Evolutionary conservation across 1,284 basidiomycete genomes (phyloP).

Genomic region (Rhodotorula sp.): DNA sequence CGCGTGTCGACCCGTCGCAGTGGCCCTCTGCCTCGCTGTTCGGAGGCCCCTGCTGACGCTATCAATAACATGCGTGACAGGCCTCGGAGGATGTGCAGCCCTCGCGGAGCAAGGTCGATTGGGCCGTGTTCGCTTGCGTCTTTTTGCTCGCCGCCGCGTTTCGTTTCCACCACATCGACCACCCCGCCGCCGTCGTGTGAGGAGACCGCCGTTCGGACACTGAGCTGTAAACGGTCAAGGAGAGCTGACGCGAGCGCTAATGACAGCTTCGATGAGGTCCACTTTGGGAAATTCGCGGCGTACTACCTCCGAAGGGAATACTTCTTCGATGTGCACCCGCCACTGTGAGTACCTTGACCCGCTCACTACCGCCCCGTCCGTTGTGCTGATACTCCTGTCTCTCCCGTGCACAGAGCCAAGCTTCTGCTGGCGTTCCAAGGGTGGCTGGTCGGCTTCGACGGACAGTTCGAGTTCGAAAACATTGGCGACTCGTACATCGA

Average conservation of each 20-base stretch:
- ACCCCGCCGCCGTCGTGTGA: conserved; percentile 91
- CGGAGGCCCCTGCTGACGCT: too few species aligned
- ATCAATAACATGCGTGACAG: background rate
- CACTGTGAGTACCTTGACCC: background rate
- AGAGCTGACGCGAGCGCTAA: too few species aligned
- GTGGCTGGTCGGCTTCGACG: conserved; percentile 95
- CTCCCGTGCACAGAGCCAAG: conserved; percentile 59
- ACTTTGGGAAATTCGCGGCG: conserved; percentile 73
- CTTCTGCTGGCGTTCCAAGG: conserved; percentile 86
- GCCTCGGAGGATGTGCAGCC: conserved; percentile 23
- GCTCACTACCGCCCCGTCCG: too few species aligned
- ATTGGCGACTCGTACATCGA: conserved; percentile 91
- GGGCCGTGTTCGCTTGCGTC: conserved; percentile 34
- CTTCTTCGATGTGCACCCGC: conserved; percentile 92
- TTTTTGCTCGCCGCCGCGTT: conserved; percentile 53
- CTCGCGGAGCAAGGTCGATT: conserved; percentile 23
- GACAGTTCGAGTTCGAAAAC: conserved; percentile 86
- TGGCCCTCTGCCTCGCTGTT: too few species aligned
- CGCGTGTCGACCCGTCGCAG: conserved; percentile 1
- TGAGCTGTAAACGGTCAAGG: background rate
- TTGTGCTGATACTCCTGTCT: background rate
- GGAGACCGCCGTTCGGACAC: conserved; percentile 46
- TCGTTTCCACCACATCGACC: conserved; percentile 89
- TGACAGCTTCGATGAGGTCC: conserved; percentile 88
- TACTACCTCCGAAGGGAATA: conserved; percentile 88